These are phyloP conservation scores for Pythium brassicae DNA, from an alignment of 352 stramenopile genomes.

Conservation along the genomic window DNA sequence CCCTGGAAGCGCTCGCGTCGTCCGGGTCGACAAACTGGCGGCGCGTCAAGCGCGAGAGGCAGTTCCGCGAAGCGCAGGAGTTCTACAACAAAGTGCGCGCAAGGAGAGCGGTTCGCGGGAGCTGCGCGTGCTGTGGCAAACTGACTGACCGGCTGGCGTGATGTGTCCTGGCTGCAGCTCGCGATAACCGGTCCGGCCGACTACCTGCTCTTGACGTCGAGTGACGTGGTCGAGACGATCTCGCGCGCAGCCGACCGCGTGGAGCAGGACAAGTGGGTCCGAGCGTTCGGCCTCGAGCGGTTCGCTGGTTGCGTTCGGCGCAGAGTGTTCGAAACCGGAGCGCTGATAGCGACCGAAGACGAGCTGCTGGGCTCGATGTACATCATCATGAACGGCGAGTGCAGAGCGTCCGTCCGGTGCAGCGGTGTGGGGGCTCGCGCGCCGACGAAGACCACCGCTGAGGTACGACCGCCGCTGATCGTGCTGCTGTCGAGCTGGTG, in stretches of 20 bases:
- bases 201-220: slow-evolving; percentile 33
- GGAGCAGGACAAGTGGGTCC: slow-evolving; percentile 21
- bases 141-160: neutral
- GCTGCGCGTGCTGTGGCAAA: neutral
- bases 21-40: slow-evolving; percentile 24
- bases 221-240: slow-evolving; percentile 26
- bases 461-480: too few species aligned
- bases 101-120: too few species aligned
- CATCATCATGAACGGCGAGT: slow-evolving; percentile 37
- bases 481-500: too few species aligned
- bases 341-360: slow-evolving; percentile 23
- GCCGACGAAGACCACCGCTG: slow-evolving; percentile 7
- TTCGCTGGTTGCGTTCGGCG: slow-evolving; percentile 33
- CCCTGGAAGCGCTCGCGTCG: slow-evolving; percentile 6
- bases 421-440: neutral
- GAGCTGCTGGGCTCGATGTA: slow-evolving; percentile 23
- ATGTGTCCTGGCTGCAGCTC: neutral
- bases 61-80: slow-evolving; percentile 23
- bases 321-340: slow-evolving; percentile 26
- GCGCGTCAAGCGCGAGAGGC: slow-evolving; percentile 31
- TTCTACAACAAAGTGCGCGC: slow-evolving; percentile 31
- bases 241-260: slow-evolving; percentile 26
- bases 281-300: slow-evolving; percentile 26
- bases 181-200: slow-evolving; percentile 29
- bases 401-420: slow-evolving; percentile 25